These are phyloP conservation scores for Leccinum olivaceopallidum DNA, from an alignment of 768 basidiomycete genomes.

Conservation along the genomic window DNA sequence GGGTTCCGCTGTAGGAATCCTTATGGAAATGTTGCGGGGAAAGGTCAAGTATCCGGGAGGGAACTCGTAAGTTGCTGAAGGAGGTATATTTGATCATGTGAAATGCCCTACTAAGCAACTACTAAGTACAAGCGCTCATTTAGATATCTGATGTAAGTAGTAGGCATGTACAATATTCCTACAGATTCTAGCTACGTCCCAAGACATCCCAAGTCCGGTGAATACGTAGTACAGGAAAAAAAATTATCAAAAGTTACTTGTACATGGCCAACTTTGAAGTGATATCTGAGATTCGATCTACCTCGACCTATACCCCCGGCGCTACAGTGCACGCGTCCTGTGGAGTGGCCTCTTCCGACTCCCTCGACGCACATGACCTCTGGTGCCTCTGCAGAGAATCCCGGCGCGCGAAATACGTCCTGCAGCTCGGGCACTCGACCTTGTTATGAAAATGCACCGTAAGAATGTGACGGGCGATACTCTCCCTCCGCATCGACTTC, in stretches of 20 bases:
- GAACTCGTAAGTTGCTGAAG: constrained; percentile 3
- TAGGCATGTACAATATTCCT: constrained; percentile 1
- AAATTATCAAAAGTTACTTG: too few species aligned
- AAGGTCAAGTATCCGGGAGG: constrained; percentile 25
- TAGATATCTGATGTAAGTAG: neutral
- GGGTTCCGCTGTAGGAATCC: constrained; percentile 29
- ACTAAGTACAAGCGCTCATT: neutral
- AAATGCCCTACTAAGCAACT: neutral
- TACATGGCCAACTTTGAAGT: too few species aligned
- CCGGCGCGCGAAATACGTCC: constrained; percentile 21
- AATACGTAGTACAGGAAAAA: too few species aligned
- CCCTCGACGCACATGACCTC: constrained; percentile 8
- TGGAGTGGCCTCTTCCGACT: neutral
- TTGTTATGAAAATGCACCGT: constrained; percentile 25
- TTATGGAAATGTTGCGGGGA: constrained; percentile 35
- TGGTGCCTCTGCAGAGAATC: constrained; percentile 29
- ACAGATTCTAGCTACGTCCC: neutral
- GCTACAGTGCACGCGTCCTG: neutral
- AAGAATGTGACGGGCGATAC: constrained; percentile 27
- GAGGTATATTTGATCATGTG: neutral
- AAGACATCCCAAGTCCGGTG: too few species aligned
- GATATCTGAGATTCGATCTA: too few species aligned
- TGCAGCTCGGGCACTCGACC: constrained; percentile 20
- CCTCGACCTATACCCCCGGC: neutral
- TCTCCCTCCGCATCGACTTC: constrained; percentile 27